Base-by-base conservation (phyloP, 805 yeast genomes). In the Saccharomycopsis capsularis region DNA sequence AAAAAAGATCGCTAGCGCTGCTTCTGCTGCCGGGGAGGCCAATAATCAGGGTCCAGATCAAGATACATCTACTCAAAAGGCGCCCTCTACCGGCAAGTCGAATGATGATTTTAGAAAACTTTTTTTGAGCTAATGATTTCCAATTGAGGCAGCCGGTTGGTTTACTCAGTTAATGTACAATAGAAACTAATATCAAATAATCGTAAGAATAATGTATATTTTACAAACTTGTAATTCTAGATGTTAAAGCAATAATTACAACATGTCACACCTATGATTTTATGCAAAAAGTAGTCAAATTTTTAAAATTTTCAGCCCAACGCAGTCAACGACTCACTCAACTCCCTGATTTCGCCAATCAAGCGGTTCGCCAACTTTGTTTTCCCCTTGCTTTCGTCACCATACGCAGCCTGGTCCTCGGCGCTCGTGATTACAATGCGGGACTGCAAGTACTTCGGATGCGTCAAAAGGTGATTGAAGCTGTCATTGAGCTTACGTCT, bases 361-460 rank as follows among this genome's bases (percentile, higher is more conserved):
- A 83, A 57, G 13, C 63, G 59, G 27, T 70, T 72, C 4, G 76
- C 75, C 47, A 80, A 70, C 21, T 65, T 64, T 0, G 60, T 54
- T 55, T 70, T 63, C 3, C 55, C 40, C 35, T 47, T 45, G n/a
- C 21, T 3, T 42, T 65, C 68, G 19, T 64, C 78, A 3, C 75
- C 80, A 34, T 68, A 68, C 48, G 78, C 81, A 35, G 79, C 63
- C 37, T 75, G 70, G 57, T 78, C 84, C 56, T 85, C 93, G 42
- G 84, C 91, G 11, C 81, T 75, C 2, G 82, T 74, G 2, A 90
- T 77, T 2, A 75, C 70, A 3, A 85, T 72, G 56, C 93, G 69
- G 4, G 90, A 76, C 3, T 85, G 74, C 53, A 90, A 67, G 56
- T 81, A 89, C 63, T 87, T 88, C 13, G 95, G 96, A 64, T 90